A percentile compares a stretch with the other conserved stretches of the same genome.
phyloP scores from a whole-genome alignment of 106 monocot genomes.

The Apostasia ramifera region DNA sequence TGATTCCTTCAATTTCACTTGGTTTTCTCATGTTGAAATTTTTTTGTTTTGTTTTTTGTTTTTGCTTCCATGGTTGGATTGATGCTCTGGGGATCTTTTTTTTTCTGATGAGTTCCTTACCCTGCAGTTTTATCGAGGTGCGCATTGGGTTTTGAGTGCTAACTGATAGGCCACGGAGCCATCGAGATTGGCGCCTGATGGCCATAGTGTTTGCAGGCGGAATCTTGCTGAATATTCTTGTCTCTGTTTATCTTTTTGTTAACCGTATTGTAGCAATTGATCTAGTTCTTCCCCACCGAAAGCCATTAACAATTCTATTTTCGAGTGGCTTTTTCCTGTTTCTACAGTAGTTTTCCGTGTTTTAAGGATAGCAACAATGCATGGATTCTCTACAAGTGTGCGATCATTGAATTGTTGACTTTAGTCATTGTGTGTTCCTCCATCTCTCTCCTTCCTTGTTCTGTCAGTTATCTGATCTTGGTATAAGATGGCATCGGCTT shows the following conservation, averaged over 20 bases:
- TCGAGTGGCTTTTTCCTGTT: conserved; percentile 5
- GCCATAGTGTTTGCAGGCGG: background rate
- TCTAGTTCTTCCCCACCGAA: background rate
- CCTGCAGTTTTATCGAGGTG: background rate
- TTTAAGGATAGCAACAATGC: background rate
- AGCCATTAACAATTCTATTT: background rate
- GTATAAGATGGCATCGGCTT: too few relatives aligned
- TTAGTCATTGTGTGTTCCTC: too few relatives aligned
- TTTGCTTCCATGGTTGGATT: background rate
- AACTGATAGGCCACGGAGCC: background rate
- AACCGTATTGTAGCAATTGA: background rate
- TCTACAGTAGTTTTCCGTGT: background rate
- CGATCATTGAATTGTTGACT: too few relatives aligned
- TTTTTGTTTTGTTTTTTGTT: background rate
- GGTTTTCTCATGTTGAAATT: background rate
- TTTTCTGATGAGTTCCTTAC: background rate
- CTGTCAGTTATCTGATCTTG: background rate
- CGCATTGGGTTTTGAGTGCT: background rate
- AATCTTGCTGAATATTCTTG: background rate
- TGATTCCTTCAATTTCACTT: background rate
- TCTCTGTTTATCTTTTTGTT: background rate
- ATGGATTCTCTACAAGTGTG: background rate
- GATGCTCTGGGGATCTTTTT: background rate
- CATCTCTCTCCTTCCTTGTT: background rate
- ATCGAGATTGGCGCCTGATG: background rate